These are phyloP conservation scores for Penicillium paradoxum DNA, from an alignment of 495 filamentous ascomycete species.

Conservation along the genomic window DNA sequence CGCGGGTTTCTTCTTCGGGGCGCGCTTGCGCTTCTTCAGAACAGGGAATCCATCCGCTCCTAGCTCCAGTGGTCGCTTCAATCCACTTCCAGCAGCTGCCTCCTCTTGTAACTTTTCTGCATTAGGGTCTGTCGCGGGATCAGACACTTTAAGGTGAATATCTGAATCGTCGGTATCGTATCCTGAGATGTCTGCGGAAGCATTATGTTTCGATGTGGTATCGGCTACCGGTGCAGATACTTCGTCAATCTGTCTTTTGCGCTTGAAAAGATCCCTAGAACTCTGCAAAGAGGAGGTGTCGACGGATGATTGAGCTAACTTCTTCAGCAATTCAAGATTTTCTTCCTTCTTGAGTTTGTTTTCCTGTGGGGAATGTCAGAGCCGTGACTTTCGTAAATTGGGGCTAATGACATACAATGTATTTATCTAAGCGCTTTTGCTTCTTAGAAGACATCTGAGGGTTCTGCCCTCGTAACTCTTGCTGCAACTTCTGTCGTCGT, in stretches of 20 bases:
- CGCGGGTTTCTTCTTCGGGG: conserved; percentile 27
- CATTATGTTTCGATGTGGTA: conserved; percentile 7
- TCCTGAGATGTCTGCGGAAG: conserved; percentile 22
- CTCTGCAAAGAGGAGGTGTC: conserved; percentile 78
- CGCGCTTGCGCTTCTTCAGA: conserved; percentile 61
- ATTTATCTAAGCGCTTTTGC: conserved; percentile 90
- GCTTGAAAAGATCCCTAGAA: conserved; percentile 66
- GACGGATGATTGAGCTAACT: conserved; percentile 69
- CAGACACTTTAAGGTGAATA: conserved; percentile 20
- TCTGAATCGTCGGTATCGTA: conserved; percentile 40
- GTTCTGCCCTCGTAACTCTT: conserved; percentile 54
- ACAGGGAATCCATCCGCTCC: conserved; percentile 74
- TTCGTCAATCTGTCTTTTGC: conserved; percentile 28
- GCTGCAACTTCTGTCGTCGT: conserved; percentile 61
- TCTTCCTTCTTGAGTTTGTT: conserved; percentile 94
- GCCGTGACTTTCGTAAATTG: neutral
- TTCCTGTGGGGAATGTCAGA: conserved; percentile 50
- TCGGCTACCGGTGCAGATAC: neutral
- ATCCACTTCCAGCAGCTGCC: conserved; percentile 59
- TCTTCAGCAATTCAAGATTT: conserved; percentile 76
- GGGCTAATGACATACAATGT: conserved; percentile 59
- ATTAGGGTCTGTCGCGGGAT: conserved; percentile 15
- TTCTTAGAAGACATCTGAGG: conserved; percentile 86
- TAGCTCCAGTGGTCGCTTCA: conserved; percentile 80
- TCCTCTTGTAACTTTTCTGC: conserved; percentile 17